phyloP scores from a whole-genome alignment of 345 rosid species.

The Balakata baccata region DNA sequence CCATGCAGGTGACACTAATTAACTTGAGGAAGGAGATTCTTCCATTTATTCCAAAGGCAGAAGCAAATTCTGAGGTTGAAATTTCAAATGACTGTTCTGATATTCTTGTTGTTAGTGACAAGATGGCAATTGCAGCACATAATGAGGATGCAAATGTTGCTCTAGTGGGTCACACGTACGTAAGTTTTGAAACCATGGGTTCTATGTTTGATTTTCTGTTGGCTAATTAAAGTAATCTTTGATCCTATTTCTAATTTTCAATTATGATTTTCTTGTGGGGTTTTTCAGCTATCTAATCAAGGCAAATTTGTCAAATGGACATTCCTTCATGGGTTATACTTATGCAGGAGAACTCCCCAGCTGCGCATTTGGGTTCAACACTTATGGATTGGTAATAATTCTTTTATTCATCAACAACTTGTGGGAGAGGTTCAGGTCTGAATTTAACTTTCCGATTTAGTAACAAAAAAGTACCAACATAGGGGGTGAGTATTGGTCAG shows the following conservation, averaged over 20 bases:
- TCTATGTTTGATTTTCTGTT: background rate
- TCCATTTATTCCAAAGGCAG: constrained; percentile 43
- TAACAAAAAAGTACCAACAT: too few relatives aligned
- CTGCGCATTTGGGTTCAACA: constrained; percentile 60
- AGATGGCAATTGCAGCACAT: constrained; percentile 54
- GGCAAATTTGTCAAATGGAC: constrained; percentile 37
- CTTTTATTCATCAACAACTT: background rate
- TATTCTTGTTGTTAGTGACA: constrained; percentile 42
- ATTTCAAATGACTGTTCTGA: constrained; percentile 46
- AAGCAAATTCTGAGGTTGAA: background rate
- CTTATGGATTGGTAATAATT: constrained; percentile 43
- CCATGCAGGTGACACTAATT: constrained; percentile 45
- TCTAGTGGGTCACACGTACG: constrained; percentile 61
- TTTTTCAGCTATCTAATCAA: constrained; percentile 46
- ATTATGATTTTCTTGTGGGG: background rate
- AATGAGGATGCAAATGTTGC: constrained; percentile 59
- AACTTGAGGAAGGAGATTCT: constrained; percentile 71
- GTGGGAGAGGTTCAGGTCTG: too few relatives aligned
- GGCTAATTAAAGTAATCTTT: background rate
- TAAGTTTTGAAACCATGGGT: constrained; percentile 15
- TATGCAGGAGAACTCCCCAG: constrained; percentile 72
- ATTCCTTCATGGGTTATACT: constrained; percentile 43
- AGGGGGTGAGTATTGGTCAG: too few relatives aligned
- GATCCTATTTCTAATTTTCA: background rate
- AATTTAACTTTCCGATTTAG: too few relatives aligned